These are phyloP conservation scores for Rhododendron vialii DNA, from an alignment of 148 eudicot genomes.

Conservation along the genomic window DNA sequence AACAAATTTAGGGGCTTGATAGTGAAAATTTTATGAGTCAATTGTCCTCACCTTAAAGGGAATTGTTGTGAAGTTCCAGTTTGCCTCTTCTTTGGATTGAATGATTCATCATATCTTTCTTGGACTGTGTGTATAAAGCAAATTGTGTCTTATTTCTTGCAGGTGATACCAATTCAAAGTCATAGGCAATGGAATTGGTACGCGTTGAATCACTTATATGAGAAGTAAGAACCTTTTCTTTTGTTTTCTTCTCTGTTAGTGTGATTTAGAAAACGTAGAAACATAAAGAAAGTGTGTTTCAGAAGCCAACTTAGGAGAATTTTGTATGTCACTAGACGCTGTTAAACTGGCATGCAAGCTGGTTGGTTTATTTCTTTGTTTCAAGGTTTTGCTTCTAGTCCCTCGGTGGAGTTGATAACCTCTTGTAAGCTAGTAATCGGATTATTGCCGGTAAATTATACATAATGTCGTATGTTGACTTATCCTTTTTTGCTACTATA, in stretches of 20 bases:
- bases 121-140: not conserved
- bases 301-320: not conserved
- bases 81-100: not conserved
- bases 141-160: not conserved
- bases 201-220: not conserved
- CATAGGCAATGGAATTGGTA: not conserved
- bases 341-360: not conserved
- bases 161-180: slow-evolving; percentile 13
- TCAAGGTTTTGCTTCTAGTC: not conserved
- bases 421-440: not conserved
- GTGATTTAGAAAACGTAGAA: not conserved
- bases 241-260: not conserved
- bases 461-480: not conserved
- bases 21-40: not conserved
- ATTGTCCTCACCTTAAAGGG: not conserved
- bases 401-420: not conserved
- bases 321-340: not conserved
- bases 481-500: not conserved
- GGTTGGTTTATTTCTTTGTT: not conserved
- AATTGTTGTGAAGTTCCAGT: not conserved
- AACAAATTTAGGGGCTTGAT: not conserved
- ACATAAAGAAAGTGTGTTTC: not conserved
- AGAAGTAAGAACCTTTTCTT: not conserved
- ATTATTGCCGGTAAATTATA: not conserved
- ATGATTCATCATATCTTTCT: not conserved